Evolutionary conservation across 495 filamentous ascomycete genomes (phyloP).

Genomic region (Elasticomyces elasticus): DNA sequence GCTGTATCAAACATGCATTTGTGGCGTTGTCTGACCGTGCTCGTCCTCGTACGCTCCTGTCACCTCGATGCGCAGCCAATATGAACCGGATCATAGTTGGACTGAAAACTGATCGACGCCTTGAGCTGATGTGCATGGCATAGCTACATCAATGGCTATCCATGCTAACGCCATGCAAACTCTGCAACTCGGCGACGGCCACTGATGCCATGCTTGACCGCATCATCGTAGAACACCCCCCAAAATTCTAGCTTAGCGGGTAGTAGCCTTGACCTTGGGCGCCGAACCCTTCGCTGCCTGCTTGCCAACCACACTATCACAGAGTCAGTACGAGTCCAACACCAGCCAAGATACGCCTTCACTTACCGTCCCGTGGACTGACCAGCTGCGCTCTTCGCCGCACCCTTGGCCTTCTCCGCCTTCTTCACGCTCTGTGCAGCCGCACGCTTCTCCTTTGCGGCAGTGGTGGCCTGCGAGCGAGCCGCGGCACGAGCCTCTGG

Average conservation of each 20-base stretch:
- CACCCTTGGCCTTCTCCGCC: conserved; percentile 96
- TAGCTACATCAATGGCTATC: conserved; percentile 2
- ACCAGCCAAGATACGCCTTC: not conserved
- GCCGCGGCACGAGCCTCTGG: conserved; percentile 92
- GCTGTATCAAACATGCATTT: too few relatives aligned
- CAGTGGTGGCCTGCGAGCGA: conserved; percentile 82
- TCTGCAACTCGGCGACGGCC: not conserved
- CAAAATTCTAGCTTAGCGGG: conserved; percentile 49
- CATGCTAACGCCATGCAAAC: conserved; percentile 6
- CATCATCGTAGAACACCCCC: not conserved
- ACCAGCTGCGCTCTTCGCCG: conserved; percentile 62
- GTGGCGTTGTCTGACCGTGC: too few relatives aligned
- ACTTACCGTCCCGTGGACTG: conserved; percentile 50
- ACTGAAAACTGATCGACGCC: not conserved
- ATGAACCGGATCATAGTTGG: too few relatives aligned
- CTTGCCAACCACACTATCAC: conserved; percentile 62
- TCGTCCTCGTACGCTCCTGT: too few relatives aligned
- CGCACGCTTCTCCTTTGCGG: conserved; percentile 93
- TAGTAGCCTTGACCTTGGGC: conserved; percentile 74
- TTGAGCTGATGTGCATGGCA: not conserved
- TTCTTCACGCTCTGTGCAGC: conserved; percentile 85
- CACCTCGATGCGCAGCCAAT: too few relatives aligned
- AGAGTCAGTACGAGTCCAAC: not conserved
- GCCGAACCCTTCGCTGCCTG: conserved; percentile 89
- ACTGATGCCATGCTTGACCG: not conserved